Evolutionary conservation across 2,329 filamentous ascomycete genomes (phyloP), one percentile per base, ranked within the genome.

Genomic region (Uncinocarpus reesii): DNA sequence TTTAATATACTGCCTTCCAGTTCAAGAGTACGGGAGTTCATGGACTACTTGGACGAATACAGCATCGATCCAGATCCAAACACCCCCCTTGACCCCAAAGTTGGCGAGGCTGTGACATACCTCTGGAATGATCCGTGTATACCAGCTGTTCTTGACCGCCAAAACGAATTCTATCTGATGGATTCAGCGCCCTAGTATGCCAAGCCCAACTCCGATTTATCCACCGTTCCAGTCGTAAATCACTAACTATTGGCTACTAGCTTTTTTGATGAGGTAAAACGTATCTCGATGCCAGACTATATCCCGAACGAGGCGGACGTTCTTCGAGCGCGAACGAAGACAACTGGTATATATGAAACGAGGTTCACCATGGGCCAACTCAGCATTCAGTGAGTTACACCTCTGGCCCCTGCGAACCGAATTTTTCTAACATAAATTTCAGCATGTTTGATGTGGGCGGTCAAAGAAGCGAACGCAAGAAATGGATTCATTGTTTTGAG

Each of bases 401-500:
- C 26, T 18, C 29, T 34, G 15, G n/a, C 42, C 21, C 44, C 16
- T 43, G 28, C 45, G 43, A 28, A 32, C 13, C 35, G 5, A n/a
- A 7, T 8, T 43, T 42, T 32, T 48, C 58, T 65, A 47, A 63
- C 42, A 34, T 51, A 45, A 60, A 47, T 43, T 31, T 28, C 13
- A 96, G 90, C 72, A 98, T 98, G 92, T 98, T 98, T 64, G 92
- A 98, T 66, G 92, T 98, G 3, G 92, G 92, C 54, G 92, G 92
- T 20, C 92, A 98, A 69, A 77, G 92, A 63, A 96, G 90, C 66
- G 92, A 98, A 70, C 80, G 92, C 54, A 98, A 98, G 75, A 98
- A 98, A 72, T 98, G 92, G 92, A 98, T 98, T 63, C 92, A 98
- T 71, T 98, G 92, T 72, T 98, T 98, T 67, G 92, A 98, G 68